These are phyloP conservation scores for Taphrina betulina DNA, from an alignment of 1,139 yeast genomes.

Conservation along the genomic window DNA sequence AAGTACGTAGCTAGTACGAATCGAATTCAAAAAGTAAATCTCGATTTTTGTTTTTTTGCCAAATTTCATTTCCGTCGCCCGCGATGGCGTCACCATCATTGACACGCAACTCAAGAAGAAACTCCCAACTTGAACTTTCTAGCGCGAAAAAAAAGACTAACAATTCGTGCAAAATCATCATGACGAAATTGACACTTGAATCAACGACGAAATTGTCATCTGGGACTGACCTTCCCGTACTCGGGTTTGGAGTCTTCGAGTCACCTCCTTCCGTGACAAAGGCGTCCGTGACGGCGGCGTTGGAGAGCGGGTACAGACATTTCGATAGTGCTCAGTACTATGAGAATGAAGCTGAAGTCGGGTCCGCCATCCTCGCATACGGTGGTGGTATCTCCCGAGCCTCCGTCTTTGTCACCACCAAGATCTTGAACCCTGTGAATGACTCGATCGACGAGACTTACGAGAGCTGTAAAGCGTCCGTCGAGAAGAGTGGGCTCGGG, in stretches of 20 bases:
- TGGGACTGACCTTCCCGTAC: slow-evolving; percentile 48
- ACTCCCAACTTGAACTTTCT: too few relatives aligned
- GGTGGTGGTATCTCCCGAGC: slow-evolving; percentile 55
- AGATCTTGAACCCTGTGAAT: slow-evolving; percentile 45
- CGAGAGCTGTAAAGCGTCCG: slow-evolving; percentile 42
- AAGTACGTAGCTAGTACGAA: too few relatives aligned
- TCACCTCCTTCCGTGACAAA: slow-evolving; percentile 46
- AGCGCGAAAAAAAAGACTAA: too few relatives aligned
- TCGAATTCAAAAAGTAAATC: too few relatives aligned
- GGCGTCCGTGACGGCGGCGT: slow-evolving; percentile 43
- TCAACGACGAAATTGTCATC: slow-evolving; percentile 1
- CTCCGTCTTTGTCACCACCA: slow-evolving; percentile 57
- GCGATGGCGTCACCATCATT: too few relatives aligned
- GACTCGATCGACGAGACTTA: slow-evolving; percentile 43
- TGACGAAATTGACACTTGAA: background rate
- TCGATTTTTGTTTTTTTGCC: too few relatives aligned
- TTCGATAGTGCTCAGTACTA: slow-evolving; percentile 57
- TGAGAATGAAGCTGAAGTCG: slow-evolving; percentile 51
- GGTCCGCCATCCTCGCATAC: slow-evolving; percentile 54
- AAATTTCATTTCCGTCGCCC: too few relatives aligned
- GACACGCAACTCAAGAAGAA: too few relatives aligned
- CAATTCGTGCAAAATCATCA: too few relatives aligned
- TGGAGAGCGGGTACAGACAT: slow-evolving; percentile 50
- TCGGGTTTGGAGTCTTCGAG: slow-evolving; percentile 57
- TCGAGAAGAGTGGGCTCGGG: slow-evolving; percentile 54